Base-by-base conservation (phyloP, 1,284 basidiomycete genomes). In the Irpex sp. region DNA sequence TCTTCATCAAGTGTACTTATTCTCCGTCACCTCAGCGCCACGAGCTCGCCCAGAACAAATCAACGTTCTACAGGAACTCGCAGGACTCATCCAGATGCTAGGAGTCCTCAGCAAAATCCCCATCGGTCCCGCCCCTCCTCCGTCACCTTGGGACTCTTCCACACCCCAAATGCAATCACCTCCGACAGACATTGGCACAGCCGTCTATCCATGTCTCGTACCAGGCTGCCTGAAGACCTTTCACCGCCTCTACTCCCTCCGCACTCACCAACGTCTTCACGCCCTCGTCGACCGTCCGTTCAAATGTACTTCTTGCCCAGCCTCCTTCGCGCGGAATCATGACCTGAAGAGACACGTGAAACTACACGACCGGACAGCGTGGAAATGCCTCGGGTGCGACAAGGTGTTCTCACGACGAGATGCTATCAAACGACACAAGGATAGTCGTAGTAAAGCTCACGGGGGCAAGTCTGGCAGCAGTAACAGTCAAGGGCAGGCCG, bases 371-470 rank as follows among this genome's bases (percentile, higher is more conserved):
- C 83, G 79, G 68, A 85, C 82, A 63, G 87, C 85, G 35, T 92
- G 84, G 83, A 83, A 85, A 67, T 92, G 90, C 68, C 77, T 77
- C 43, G 88, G 87, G 1, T 92, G 89, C 69, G 81, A 80, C 47
- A 89, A 89, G 73, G 76, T 87, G 31, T 92, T 92, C 71, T 89
- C 88, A 3, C 78, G 88, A 36, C 79, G 88, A 37, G 90, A 92
- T 71, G 90, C 90, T 5, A 87, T 91, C 70, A 89, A 88, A 71
- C 79, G 89, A 19, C 86, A 93, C 73, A 86, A 87, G 71, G 85
- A 86, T 68, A 80, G 79, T 58, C 80, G 78, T 51, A 80, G 81
- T 76, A 50, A 79, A 56, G 57, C 26, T 63, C 66, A 11, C 66
- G 66, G 60, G 58, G 57, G 9, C 79, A 80, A 26, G 77, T 77